These are phyloP conservation scores for Suhomyces kilbournensis DNA, from an alignment of 805 yeast genomes.

Conservation along the genomic window DNA sequence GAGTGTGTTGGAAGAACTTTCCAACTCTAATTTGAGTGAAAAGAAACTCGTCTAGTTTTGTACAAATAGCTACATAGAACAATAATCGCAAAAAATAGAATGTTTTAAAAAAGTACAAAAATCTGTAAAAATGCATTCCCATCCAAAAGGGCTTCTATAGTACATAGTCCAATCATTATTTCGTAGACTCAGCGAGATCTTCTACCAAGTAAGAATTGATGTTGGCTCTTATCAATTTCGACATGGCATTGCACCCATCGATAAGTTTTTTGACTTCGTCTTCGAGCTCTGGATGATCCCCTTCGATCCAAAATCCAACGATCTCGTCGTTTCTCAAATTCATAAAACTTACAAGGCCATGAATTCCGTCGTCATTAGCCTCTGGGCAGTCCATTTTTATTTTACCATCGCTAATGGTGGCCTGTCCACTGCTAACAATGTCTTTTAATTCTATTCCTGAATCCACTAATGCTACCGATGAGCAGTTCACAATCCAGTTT, in stretches of 20 bases:
- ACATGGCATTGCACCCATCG: constrained; percentile 44
- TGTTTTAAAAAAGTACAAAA: not conserved
- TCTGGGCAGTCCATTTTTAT: constrained; percentile 18
- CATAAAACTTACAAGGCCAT: constrained; percentile 48
- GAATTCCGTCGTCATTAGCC: constrained; percentile 16
- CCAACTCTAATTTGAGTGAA: constrained; percentile 21
- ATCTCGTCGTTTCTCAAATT: constrained; percentile 55
- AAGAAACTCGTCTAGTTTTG: constrained; percentile 8
- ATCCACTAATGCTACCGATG: constrained; percentile 76
- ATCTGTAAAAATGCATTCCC: not conserved
- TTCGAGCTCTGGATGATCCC: constrained; percentile 23
- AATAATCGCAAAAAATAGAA: not conserved
- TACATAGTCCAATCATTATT: not conserved
- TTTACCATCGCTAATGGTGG: constrained; percentile 15
- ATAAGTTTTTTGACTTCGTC: constrained; percentile 29
- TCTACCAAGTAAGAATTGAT: constrained; percentile 43
- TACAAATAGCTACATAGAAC: not conserved
- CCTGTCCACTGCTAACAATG: constrained; percentile 65
- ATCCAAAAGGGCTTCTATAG: not conserved
- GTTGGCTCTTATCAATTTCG: constrained; percentile 41
- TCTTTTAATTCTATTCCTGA: constrained; percentile 81
- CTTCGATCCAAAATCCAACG: constrained; percentile 55
- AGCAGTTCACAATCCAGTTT: constrained; percentile 57
- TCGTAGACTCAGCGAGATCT: not conserved
- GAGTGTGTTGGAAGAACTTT: constrained; percentile 23